Conservation (phyloP, 805 yeast species). For the Kazachstania martiniae region DNA sequence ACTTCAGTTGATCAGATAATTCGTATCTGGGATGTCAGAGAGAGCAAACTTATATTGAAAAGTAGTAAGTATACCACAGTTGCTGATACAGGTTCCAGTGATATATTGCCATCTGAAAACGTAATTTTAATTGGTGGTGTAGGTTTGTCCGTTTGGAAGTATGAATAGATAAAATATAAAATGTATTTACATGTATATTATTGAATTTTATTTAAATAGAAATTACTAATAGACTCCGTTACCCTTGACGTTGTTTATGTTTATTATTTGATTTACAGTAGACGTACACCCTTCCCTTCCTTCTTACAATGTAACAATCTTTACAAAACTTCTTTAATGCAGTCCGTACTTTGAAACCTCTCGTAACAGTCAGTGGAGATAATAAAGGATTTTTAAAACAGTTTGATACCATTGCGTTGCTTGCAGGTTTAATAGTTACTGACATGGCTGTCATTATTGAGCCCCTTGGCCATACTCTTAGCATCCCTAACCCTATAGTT, state of each 20-base stretch:
- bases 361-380: constrained; percentile 14
- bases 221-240: constrained; percentile 4
- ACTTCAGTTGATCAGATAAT: constrained; percentile 80
- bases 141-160: constrained; percentile 52
- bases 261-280: constrained; percentile 87
- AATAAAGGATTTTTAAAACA: constrained; percentile 1
- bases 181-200: neutral
- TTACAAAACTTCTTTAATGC: constrained; percentile 89
- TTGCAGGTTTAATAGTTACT: too few relatives aligned
- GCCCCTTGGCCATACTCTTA: too few relatives aligned
- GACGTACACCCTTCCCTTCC: constrained; percentile 90
- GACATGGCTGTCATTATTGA: too few relatives aligned
- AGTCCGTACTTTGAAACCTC: constrained; percentile 86
- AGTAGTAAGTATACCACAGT: constrained; percentile 59
- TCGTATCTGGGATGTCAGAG: constrained; percentile 46
- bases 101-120: constrained; percentile 22
- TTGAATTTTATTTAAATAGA: neutral
- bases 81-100: constrained; percentile 83
- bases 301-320: constrained; percentile 84
- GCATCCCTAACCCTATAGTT: too few relatives aligned
- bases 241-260: constrained; percentile 90
- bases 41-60: constrained; percentile 19
- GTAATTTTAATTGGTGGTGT: constrained; percentile 60
- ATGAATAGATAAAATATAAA: neutral
- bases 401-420: too few relatives aligned